Evolutionary conservation across 2,329 filamentous ascomycete species (phyloP), one percentile per base, ranked within the genome.

Genomic region (Alternaria rosae): DNA sequence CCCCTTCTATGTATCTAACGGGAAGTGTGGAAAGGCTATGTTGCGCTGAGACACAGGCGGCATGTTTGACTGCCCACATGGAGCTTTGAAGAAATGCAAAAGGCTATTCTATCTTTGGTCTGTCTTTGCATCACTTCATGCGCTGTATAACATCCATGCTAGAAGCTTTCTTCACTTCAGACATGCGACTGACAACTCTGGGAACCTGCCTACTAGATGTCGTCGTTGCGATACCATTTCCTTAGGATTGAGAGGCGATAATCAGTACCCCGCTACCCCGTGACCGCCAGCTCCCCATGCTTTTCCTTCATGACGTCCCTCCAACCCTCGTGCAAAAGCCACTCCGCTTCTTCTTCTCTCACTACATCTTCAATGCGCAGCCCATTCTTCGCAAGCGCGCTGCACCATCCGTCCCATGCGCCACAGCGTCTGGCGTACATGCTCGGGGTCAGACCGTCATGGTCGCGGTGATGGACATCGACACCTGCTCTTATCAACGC

Each of bases 351-450:
- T 23, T 65, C 60, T 28, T 44, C 17, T 11, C 41, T 30, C 3
- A 63, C 9, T 6, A 60, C 60, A 32, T 47, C 43, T 20, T 60
- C 54, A 13, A 65, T 53, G 13, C 13, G n/a, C 21, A 26, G 51
- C 0, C 26, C 32, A 20, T 59, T 65, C 20, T 12, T 42, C 47
- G 55, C 53, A 26, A 63, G 50, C 12, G 63, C 60, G 30, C 26
- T 42, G 7, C 60, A 57, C 63, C 63, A 63, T 35, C 42, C 42
- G 12, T 32, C 43, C 63, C 59, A 60, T n/a, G 17, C 23, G 11
- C 50, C 38, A 25, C 35, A n/a, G 7, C 28, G 25, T n/a, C 42
- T 54, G 6, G 56, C 59, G 5, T 47, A 52, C 60, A 62, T 52
- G 3, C 59, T 62, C 3, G 60, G 53, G 4, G 55, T 62, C 23